phyloP scores from a whole-genome alignment of 139 green algal genomes.

The Zygnema cylindricum region DNA sequence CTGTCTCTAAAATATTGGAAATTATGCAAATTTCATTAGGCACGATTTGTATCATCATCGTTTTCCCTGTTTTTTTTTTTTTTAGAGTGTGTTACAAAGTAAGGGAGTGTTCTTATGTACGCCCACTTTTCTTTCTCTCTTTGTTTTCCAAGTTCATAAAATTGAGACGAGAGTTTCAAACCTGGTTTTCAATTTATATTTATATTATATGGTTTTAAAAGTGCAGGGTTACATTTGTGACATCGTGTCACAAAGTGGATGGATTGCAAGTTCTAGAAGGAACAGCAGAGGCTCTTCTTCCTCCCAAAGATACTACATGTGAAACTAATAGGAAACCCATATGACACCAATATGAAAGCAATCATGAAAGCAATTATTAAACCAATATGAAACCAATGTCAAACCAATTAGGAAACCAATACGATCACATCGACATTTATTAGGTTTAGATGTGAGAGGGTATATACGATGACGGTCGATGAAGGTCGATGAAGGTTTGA shows the following conservation, averaged over 20 bases:
- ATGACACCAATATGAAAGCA: no score
- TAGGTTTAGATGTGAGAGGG: no score
- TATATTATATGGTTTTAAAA: no score
- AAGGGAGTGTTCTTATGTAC: background rate
- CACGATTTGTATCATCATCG: background rate
- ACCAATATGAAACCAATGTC: no score
- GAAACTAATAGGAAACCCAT: no score
- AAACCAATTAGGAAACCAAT: no score
- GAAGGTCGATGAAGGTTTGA: no score
- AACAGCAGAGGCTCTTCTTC: background rate
- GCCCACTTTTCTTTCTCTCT: background rate
- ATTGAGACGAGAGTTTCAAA: background rate
- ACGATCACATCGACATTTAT: no score
- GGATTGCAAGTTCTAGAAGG: background rate
- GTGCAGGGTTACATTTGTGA: background rate
- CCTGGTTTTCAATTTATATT: background rate
- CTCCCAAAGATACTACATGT: background rate
- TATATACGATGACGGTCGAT: no score
- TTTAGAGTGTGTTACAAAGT: background rate
- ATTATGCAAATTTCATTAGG: background rate
- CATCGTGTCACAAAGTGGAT: background rate
- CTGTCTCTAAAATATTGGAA: background rate
- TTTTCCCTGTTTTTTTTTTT: no score
- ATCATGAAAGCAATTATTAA: no score
- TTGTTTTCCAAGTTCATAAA: background rate